A percentile compares a stretch with the other conserved stretches of the same genome.
Conservation (phyloP, 306 rosid genomes). For the Cucurbita moschata region DNA sequence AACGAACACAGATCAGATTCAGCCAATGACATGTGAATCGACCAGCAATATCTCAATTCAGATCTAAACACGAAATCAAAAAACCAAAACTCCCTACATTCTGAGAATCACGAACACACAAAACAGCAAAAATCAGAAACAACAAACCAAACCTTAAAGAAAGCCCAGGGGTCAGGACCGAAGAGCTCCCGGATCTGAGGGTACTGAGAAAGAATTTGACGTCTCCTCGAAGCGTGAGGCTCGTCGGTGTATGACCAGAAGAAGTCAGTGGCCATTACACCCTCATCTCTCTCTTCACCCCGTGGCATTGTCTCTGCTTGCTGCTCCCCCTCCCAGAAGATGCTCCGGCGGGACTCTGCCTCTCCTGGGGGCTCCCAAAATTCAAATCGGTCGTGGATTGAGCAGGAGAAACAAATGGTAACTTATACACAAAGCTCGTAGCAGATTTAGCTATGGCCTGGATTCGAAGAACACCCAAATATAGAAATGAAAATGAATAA, state of each 20-base stretch:
- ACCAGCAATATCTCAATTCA: background rate
- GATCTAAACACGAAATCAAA: background rate
- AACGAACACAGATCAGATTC: background rate
- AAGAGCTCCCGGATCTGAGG: slow-evolving; percentile 79
- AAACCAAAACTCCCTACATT: background rate
- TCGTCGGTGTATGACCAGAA: slow-evolving; percentile 93
- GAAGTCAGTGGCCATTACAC: slow-evolving; percentile 57
- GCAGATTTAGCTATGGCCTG: background rate
- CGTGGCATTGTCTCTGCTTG: slow-evolving; percentile 9
- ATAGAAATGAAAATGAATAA: background rate
- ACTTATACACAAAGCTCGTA: background rate
- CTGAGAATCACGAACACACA: background rate
- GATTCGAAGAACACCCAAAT: slow-evolving; percentile 2
- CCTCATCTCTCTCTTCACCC: slow-evolving; percentile 21
- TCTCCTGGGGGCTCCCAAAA: background rate
- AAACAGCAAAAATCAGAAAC: background rate
- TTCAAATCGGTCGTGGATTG: background rate
- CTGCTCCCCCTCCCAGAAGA: background rate
- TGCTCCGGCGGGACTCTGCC: background rate
- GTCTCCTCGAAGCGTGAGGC: slow-evolving; percentile 85
- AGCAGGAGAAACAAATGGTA: background rate
- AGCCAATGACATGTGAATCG: background rate
- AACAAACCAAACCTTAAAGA: slow-evolving; percentile 38
- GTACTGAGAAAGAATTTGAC: slow-evolving; percentile 78
- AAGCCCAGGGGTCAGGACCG: slow-evolving; percentile 66